A percentile compares a stretch with the other conserved stretches of the same genome.
Conservation (phyloP, 202 grass and related monocot species). For the Musa balbisiana region DNA sequence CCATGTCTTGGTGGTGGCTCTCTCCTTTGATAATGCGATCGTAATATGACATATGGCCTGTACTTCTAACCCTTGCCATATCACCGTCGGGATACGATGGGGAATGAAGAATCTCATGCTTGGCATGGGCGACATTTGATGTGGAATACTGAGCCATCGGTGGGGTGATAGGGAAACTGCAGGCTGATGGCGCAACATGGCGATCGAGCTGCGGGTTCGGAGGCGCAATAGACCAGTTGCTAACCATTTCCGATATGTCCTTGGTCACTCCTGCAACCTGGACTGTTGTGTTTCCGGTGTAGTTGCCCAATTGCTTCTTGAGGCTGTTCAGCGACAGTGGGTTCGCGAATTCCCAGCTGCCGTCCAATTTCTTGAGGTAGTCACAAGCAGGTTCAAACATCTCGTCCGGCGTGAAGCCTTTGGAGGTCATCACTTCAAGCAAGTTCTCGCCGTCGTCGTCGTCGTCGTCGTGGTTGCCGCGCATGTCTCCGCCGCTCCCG, state of each 20-base stretch:
- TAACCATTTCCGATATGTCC: slow-evolving; percentile 59
- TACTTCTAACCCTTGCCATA: neutral
- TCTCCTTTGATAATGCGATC: neutral
- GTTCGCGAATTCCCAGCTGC: slow-evolving; percentile 15
- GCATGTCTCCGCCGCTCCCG: slow-evolving; percentile 45
- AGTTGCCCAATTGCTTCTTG: slow-evolving; percentile 30
- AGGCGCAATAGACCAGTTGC: slow-evolving; percentile 88
- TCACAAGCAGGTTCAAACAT: slow-evolving; percentile 67
- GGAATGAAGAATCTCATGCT: slow-evolving; percentile 4
- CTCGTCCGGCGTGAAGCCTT: slow-evolving; percentile 41
- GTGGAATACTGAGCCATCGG: slow-evolving; percentile 1
- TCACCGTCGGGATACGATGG: neutral
- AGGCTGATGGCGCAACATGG: slow-evolving; percentile 3
- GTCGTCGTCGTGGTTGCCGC: slow-evolving; percentile 36
- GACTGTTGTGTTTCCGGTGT: slow-evolving; percentile 4
- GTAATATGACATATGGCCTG: neutral
- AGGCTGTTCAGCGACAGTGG: slow-evolving; percentile 6
- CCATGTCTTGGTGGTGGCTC: neutral
- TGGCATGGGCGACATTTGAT: neutral
- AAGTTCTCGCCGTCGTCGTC: slow-evolving; percentile 60
- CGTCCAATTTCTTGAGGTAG: slow-evolving; percentile 90
- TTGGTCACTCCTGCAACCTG: slow-evolving; percentile 25
- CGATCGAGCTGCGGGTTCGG: slow-evolving; percentile 35
- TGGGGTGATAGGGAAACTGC: neutral
- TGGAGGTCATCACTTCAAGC: slow-evolving; percentile 60